Percentiles rank a stretch among this genome's conserved stretches.
phyloP scores from a whole-genome alignment of 2,329 filamentous ascomycete genomes.

The Penicillium sp. region DNA sequence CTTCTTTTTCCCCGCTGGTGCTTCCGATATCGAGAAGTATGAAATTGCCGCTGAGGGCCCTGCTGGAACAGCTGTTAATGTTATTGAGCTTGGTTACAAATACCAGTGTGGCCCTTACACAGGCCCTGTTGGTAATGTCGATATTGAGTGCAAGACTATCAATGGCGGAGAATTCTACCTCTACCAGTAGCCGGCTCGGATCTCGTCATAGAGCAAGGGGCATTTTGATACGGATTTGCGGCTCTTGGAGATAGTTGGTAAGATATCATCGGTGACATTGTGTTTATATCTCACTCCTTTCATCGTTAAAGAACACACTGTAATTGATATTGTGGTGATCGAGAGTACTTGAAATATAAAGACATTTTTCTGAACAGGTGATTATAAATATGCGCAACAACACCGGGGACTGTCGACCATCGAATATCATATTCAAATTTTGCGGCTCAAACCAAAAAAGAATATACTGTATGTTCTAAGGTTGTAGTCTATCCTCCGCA shows the following conservation, averaged over 20 bases:
- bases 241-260: background rate
- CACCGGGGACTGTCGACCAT: background rate
- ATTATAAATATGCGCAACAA: background rate
- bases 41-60: background rate
- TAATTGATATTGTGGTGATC: too few relatives aligned
- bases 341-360: background rate
- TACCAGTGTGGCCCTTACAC: conserved; percentile 3
- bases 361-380: background rate
- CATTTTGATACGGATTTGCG: background rate
- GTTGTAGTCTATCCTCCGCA: too few relatives aligned
- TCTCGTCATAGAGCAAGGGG: background rate
- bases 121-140: background rate
- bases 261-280: background rate
- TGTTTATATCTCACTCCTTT: background rate
- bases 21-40: background rate
- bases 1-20: background rate
- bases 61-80: background rate
- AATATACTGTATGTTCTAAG: background rate
- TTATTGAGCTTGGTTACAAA: background rate
- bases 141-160: conserved; percentile 1
- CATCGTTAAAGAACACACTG: too few relatives aligned
- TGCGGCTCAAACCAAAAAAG: too few relatives aligned
- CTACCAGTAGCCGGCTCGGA: background rate
- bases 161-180: conserved; percentile 3
- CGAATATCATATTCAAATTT: background rate